These are phyloP conservation scores for Tirmania nivea DNA, from an alignment of 495 filamentous ascomycete genomes.

Conservation along the genomic window DNA sequence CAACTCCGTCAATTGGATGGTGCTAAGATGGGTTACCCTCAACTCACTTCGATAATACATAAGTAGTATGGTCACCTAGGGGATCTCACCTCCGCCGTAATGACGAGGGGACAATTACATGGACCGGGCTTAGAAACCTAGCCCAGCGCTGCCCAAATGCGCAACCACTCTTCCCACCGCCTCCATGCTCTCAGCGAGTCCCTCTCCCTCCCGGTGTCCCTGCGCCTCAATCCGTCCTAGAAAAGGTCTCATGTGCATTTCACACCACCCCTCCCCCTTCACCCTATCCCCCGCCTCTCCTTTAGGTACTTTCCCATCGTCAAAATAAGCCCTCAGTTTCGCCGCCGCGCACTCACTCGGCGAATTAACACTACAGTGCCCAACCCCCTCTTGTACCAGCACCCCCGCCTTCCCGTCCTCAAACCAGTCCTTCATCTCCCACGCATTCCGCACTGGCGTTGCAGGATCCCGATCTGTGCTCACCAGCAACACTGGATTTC, in stretches of 20 bases:
- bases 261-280: constrained; percentile 1
- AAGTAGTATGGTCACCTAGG: too few relatives aligned
- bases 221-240: background rate
- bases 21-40: too few relatives aligned
- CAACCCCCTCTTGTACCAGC: background rate
- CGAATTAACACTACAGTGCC: constrained; percentile 12
- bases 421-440: constrained; percentile 28
- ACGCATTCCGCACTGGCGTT: constrained; percentile 30
- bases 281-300: constrained; percentile 4
- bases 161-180: too few relatives aligned
- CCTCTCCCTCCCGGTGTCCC: too few relatives aligned
- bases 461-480: constrained; percentile 36
- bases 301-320: constrained; percentile 6
- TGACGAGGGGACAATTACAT: too few relatives aligned
- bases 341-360: constrained; percentile 11
- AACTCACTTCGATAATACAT: too few relatives aligned
- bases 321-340: constrained; percentile 11
- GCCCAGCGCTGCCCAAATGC: too few relatives aligned
- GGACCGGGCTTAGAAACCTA: too few relatives aligned
- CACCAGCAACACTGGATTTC: constrained; percentile 31
- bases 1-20: too few relatives aligned
- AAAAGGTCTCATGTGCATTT: constrained; percentile 4
- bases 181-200: too few relatives aligned
- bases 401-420: constrained; percentile 20
- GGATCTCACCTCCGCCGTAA: too few relatives aligned